Conservation (phyloP, 805 yeast genomes). For the Metschnikowia henanensis region DNA sequence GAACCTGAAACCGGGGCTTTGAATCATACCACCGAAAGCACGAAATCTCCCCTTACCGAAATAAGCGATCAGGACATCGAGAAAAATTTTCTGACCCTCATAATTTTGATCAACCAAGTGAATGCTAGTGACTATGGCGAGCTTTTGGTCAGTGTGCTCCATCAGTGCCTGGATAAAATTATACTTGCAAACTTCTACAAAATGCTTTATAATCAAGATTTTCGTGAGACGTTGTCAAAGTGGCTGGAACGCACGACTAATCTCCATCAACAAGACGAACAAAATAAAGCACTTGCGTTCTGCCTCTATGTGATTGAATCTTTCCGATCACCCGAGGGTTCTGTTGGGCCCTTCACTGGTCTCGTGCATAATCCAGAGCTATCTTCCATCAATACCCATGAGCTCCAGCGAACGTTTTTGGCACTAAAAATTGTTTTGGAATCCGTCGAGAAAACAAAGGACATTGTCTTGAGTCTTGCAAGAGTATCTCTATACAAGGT, state of each 20-base stretch:
- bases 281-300: not conserved
- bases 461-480: not conserved
- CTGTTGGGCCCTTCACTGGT: too few species aligned
- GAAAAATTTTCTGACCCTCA: not conserved
- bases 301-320: not conserved
- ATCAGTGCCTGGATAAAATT: conserved; percentile 25
- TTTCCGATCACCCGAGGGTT: not conserved
- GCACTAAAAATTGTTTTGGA: not conserved
- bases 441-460: not conserved
- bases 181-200: conserved; percentile 44
- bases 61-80: not conserved
- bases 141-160: conserved; percentile 28
- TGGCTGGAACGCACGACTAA: not conserved
- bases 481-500: conserved; percentile 36
- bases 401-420: not conserved
- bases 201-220: conserved; percentile 27
- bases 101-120: not conserved
- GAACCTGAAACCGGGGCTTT: too few species aligned
- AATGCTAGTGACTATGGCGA: conserved; percentile 23
- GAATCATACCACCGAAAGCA: too few species aligned
- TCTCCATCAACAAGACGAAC: not conserved
- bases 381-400: not conserved
- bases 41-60: too few species aligned
- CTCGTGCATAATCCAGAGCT: not conserved
- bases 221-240: not conserved